Percentiles rank a stretch among this genome's conserved stretches.
Evolutionary conservation across 176 grass and related monocot species (phyloP).

Genomic region (Cenchrus americanus): DNA sequence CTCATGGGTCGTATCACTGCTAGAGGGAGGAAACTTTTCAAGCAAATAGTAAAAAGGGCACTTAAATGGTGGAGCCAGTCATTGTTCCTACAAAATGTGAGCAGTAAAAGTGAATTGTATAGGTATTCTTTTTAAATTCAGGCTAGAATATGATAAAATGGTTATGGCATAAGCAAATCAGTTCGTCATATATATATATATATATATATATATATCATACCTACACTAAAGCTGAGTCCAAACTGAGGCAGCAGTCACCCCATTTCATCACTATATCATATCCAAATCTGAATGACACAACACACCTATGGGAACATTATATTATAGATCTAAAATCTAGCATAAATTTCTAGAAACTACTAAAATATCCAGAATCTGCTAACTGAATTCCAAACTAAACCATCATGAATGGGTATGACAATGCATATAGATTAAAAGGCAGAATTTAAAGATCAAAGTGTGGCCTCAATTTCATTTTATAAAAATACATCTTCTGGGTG

Average conservation of each 20-base stretch:
- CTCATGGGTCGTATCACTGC: not conserved
- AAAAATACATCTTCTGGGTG: not conserved
- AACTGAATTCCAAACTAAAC: not conserved
- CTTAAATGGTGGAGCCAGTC: not conserved
- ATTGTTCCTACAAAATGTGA: slow-evolving; percentile 1
- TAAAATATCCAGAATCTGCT: slow-evolving; percentile 14
- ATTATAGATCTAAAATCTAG: not conserved
- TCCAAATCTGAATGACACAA: not conserved
- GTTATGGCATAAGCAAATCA: slow-evolving; percentile 11
- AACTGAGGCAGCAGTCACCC: not conserved
- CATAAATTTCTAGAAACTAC: not conserved
- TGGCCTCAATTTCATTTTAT: not conserved
- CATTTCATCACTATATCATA: not conserved
- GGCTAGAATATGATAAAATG: slow-evolving; percentile 6
- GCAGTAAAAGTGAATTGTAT: not conserved
- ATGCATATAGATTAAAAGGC: slow-evolving; percentile 7
- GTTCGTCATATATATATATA: not conserved
- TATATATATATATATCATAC: not conserved
- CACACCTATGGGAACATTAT: not conserved
- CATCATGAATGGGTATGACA: not conserved
- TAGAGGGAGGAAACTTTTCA: not conserved
- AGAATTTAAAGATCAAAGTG: not conserved
- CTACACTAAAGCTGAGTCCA: slow-evolving; percentile 4
- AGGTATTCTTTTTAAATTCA: not conserved
- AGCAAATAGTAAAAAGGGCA: slow-evolving; percentile 2